Evolutionary conservation across 73 alveolate genomes (phyloP).

Genomic region (Urostyla sp.): DNA sequence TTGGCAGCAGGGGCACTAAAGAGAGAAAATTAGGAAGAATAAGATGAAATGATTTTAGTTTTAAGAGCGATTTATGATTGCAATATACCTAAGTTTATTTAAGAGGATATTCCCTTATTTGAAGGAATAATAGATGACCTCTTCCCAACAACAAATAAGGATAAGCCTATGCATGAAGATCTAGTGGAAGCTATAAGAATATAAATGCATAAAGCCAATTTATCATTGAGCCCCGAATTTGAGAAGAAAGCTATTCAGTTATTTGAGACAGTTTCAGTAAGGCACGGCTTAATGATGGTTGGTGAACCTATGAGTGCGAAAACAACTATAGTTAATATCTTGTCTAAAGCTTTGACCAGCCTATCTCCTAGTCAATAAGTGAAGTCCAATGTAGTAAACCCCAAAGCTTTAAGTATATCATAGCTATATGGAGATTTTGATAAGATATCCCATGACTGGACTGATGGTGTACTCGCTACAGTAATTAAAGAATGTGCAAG

Average conservation of each 20-base stretch:
- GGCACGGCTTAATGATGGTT: slow-evolving; percentile 99
- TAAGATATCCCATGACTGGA: slow-evolving; percentile 98
- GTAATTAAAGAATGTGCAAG: slow-evolving; percentile 93
- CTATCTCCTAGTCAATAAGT: slow-evolving; percentile 49
- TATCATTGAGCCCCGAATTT: slow-evolving; percentile 82
- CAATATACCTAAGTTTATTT: slow-evolving; percentile 95
- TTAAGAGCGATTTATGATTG: slow-evolving; percentile 97
- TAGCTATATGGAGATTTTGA: slow-evolving; percentile 97
- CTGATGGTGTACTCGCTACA: slow-evolving; percentile 97
- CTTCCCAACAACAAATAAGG: slow-evolving; percentile 93
- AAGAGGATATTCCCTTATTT: slow-evolving; percentile 96
- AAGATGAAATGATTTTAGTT: slow-evolving; percentile 88
- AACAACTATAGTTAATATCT: slow-evolving; percentile 82
- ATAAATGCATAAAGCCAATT: slow-evolving; percentile 67
- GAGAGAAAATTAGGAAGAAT: slow-evolving; percentile 81
- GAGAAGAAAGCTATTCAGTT: slow-evolving; percentile 88
- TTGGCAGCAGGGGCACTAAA: slow-evolving; percentile 98
- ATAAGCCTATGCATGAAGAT: slow-evolving; percentile 75
- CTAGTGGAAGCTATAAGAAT: slow-evolving; percentile 76
- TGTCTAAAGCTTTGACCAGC: slow-evolving; percentile 69
- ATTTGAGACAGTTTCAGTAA: slow-evolving; percentile 94
- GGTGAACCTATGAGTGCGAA: slow-evolving; percentile 97
- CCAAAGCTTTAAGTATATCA: slow-evolving; percentile 94
- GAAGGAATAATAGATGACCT: slow-evolving; percentile 94
- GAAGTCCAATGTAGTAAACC: slow-evolving; percentile 88